phyloP scores from a whole-genome alignment of 2,329 filamentous ascomycete species.

The Venturia asperata region DNA sequence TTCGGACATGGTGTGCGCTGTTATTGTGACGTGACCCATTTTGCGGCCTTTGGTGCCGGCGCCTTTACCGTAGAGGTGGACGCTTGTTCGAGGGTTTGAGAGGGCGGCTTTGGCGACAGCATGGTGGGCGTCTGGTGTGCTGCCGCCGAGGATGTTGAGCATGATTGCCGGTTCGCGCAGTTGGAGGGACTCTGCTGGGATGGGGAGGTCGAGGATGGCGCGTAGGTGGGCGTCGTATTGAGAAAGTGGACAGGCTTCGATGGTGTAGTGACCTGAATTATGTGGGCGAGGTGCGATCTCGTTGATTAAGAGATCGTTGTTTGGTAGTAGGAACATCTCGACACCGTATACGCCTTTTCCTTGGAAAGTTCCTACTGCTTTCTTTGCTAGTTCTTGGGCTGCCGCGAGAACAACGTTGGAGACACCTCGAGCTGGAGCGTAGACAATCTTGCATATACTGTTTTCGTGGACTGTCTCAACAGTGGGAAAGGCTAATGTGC shows the following conservation, averaged over 20 bases:
- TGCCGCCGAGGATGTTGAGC: slow-evolving; percentile 72
- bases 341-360: slow-evolving; percentile 94
- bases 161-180: slow-evolving; percentile 61
- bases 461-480: slow-evolving; percentile 96
- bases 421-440: slow-evolving; percentile 71
- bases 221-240: slow-evolving; percentile 89
- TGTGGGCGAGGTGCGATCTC: slow-evolving; percentile 79
- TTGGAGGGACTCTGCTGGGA: slow-evolving; percentile 44
- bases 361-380: slow-evolving; percentile 71
- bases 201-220: slow-evolving; percentile 66
- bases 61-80: slow-evolving; percentile 89
- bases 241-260: slow-evolving; percentile 81
- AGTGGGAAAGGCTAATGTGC: slow-evolving; percentile 68
- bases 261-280: slow-evolving; percentile 93
- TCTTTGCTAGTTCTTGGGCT: slow-evolving; percentile 69
- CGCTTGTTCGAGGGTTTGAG: slow-evolving; percentile 50
- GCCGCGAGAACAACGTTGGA: slow-evolving; percentile 51
- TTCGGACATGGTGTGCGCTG: slow-evolving; percentile 58
- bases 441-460: slow-evolving; percentile 89
- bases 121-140: slow-evolving; percentile 56
- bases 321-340: slow-evolving; percentile 81
- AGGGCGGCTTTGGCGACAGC: slow-evolving; percentile 51
- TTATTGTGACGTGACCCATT: slow-evolving; percentile 88
- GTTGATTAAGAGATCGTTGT: slow-evolving; percentile 69
- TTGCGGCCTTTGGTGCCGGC: slow-evolving; percentile 80